Base-by-base conservation (phyloP, 495 filamentous ascomycete genomes). In the Trichoderma reesei region DNA sequence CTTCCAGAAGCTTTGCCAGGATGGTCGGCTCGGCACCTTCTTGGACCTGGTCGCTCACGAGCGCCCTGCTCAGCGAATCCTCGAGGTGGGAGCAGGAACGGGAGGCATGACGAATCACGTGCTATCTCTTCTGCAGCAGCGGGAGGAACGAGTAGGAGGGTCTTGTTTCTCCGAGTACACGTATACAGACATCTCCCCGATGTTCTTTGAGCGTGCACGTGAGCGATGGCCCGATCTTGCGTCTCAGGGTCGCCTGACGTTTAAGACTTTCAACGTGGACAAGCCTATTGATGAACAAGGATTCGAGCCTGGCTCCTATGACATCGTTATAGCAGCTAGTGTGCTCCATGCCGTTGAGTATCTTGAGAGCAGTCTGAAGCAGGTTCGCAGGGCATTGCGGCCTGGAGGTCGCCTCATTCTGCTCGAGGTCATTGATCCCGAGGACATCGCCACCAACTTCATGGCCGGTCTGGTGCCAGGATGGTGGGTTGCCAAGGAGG, bases 181-280 rank as follows among this genome's bases (percentile, higher is more conserved):
- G 1, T 85, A 82, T 63, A 84, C 83, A 1, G 83, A 86, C 60
- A 75, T 85, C 3, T 83, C 81, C 0, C 66, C 76, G 3, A 73
- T 73, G 0, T 84, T 83, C 65, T 83, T 85, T 39, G 76, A 80
- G 56, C 74, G 72, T 34, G 73, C 73, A 0, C 64, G 66, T 13
- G 67, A 72, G n/a, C 39, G 63, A 5, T 73, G 68, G 36, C 20
- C 59, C 1, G 59, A 60, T 20, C 41, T 41, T 26, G 16, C 10
- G 7, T 60, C 65, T 31, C 59, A 68, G 20, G 60, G 67, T 3
- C 64, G 68, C 26, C 68, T 78, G 65, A 67, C 44, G 2, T 78
- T 75, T 67, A 67, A 68, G 39, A 69, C 63, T 0, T 66, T 80
- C 33, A 72, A 79, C 56, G 42, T 77, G 41, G 68, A 74, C 37